Evolutionary conservation across 2,329 filamentous ascomycete genomes (phyloP), one percentile per base, ranked within the genome.

Genomic region (Coleophoma eucalyptorum): DNA sequence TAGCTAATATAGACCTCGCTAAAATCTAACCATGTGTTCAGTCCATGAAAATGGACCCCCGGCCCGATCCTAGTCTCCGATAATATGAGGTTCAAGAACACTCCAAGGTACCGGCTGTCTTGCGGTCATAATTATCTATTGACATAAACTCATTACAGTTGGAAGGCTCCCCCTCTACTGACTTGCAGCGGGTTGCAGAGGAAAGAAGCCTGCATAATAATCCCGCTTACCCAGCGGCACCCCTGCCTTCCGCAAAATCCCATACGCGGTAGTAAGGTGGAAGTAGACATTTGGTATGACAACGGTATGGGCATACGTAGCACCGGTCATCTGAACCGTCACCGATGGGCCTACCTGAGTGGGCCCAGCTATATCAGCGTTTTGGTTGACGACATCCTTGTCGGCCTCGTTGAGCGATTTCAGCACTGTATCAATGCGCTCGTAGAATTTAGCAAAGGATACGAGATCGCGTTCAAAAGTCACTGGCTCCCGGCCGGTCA

Each of bases 251-350:
- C 84, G 71, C 63, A 86, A 59, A 54, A 87, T 81, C 32, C 67
- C 71, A 67, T 87, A 87, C 11, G 79, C 72, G 10, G 73, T 82
- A 5, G 64, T 72, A 65, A 87, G n/a, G n/a, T n/a, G n/a, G n/a
- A n/a, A 87, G 69, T 74, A 84, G 56, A 85, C 62, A 61, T 86
- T 84, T 38, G 83, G 81, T 35, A 81, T 44, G 5, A 66, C 70
- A 63, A 76, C 81, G 11, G 65, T 68, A 46, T 65, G 62, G 20
- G 78, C 61, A 60, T 79, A 85, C 4, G 69, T 46, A 38, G 53
- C 53, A 13, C 21, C 48, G 19, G 48, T 55, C 50, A 55, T 50
- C 33, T 51, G 44, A 43, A 44, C 42, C 34, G 40, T 40, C 16
- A 46, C 49, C 34, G 33, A 45, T 26, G 54, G 56, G 0, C 58